Base-by-base conservation (phyloP, 2,329 filamentous ascomycete genomes). In the Colletotrichum eleusines region DNA sequence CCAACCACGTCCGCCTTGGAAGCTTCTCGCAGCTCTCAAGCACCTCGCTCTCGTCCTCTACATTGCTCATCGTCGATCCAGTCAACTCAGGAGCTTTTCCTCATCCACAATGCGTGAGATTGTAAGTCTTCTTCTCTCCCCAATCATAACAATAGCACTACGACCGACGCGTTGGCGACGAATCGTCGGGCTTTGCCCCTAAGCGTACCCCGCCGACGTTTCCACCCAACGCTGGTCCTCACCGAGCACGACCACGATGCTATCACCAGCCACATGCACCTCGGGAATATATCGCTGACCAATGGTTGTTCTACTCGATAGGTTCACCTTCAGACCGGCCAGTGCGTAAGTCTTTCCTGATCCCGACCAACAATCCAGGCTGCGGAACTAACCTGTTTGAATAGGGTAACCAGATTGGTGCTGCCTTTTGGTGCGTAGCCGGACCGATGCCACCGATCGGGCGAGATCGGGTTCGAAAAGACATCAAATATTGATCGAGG, bases 321-420 rank as follows among this genome's bases (percentile, higher is more conserved):
- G 95, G 95, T 98, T 87, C 96, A 99, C 87, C 94, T 99, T 80
- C 96, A 99, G 89, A 99, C 96, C 90, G 96, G 96, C 86, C 96
- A 99, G 91, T 98, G 96, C 89, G 95, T 98, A 86, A 86, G 86
- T 87, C 60, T 66, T 57, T 61, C 59, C 73, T 68, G 23, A 51
- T 61, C 33, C 46, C 53, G n/a, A 58, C 38, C 51, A 50, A 51
- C 50, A 23, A 33, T 33, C 38, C 44, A 54, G 46, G 53, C 51
- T 73, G 73, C 71, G 74, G 69, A 72, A 77, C 82, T 85, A 78
- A 87, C 80, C 74, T 63, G 72, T 75, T 78, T 73, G 74, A 67
- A 78, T 80, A 98, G 95, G 96, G 96, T 91, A 99, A 99, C 93
- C 96, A 99, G 94, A 97, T 98, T 79, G 96, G 96, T 95, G 96